Conservation (phyloP, 805 yeast species). For the Ogataea pilisensis region DNA sequence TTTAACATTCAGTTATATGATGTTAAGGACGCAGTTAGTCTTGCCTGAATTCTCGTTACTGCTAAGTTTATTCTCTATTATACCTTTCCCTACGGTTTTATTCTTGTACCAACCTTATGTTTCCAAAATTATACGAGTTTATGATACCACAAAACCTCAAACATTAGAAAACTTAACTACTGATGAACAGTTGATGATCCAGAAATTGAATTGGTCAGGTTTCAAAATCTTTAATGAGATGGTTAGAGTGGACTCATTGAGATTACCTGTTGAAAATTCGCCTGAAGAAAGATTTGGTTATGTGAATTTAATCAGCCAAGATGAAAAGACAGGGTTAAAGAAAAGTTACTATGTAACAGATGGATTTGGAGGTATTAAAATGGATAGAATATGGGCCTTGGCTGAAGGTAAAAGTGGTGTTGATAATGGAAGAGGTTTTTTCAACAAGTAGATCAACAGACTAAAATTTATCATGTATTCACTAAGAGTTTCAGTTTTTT, state of each 20-base stretch:
- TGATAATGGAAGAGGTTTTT: constrained; percentile 57
- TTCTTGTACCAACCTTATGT: constrained; percentile 65
- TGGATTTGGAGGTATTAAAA: constrained; percentile 73
- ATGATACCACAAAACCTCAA: constrained; percentile 59
- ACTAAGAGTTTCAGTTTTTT: neutral
- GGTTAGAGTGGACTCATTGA: constrained; percentile 46
- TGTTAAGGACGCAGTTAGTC: constrained; percentile 50
- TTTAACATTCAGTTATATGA: constrained; percentile 56
- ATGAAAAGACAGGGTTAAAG: constrained; percentile 31
- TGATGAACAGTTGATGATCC: constrained; percentile 65
- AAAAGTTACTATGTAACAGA: constrained; percentile 58
- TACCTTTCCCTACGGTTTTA: constrained; percentile 55
- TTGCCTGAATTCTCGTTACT: constrained; percentile 43
- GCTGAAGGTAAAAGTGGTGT: constrained; percentile 64
- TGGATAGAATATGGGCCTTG: constrained; percentile 86
- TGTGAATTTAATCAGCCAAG: constrained; percentile 43
- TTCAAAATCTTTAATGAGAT: constrained; percentile 58
- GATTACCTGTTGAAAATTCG: constrained; percentile 30
- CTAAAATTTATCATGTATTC: neutral
- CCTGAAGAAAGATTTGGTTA: constrained; percentile 41
- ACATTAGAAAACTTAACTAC: constrained; percentile 54
- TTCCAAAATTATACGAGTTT: constrained; percentile 64
- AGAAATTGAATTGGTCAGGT: constrained; percentile 66
- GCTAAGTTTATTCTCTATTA: constrained; percentile 38
- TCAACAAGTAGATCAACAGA: constrained; percentile 8